A percentile compares a stretch with the other conserved stretches of the same genome.
Conservation (phyloP, 2,329 filamentous ascomycete species). For the Aspergillus tamarii region DNA sequence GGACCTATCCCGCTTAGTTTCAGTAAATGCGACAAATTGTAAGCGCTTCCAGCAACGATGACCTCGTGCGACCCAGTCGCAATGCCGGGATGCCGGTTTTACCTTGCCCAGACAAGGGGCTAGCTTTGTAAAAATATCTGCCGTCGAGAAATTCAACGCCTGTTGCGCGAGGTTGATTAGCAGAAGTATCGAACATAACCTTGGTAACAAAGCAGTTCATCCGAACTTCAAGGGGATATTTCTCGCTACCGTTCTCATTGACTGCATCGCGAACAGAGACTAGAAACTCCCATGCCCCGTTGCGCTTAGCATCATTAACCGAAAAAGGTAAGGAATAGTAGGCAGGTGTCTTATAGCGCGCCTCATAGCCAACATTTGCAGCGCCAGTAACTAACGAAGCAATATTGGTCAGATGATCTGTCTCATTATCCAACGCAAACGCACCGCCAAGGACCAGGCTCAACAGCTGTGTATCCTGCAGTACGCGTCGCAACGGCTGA, state of each 20-base stretch:
- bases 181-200: constrained; percentile 46
- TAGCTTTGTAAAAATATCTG: constrained; percentile 51
- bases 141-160: constrained; percentile 56
- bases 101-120: constrained; percentile 37
- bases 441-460: constrained; percentile 56
- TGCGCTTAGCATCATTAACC: constrained; percentile 35
- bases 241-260: constrained; percentile 34
- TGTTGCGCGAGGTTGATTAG: constrained; percentile 45
- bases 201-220: constrained; percentile 53
- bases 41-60: constrained; percentile 58
- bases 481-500: constrained; percentile 51
- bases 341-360: constrained; percentile 53
- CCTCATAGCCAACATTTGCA: constrained; percentile 52
- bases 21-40: constrained; percentile 64
- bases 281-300: constrained; percentile 47
- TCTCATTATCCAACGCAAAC: constrained; percentile 53
- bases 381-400: constrained; percentile 53
- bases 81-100: background rate
- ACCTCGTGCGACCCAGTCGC: constrained; percentile 47
- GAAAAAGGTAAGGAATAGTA: constrained; percentile 63
- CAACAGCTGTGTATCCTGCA: constrained; percentile 58
- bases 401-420: constrained; percentile 48
- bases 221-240: constrained; percentile 60
- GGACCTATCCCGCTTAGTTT: too few species aligned
- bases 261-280: constrained; percentile 28